Evolutionary conservation across 805 yeast species (phyloP).

Genomic region (Sungouiella thailandica): DNA sequence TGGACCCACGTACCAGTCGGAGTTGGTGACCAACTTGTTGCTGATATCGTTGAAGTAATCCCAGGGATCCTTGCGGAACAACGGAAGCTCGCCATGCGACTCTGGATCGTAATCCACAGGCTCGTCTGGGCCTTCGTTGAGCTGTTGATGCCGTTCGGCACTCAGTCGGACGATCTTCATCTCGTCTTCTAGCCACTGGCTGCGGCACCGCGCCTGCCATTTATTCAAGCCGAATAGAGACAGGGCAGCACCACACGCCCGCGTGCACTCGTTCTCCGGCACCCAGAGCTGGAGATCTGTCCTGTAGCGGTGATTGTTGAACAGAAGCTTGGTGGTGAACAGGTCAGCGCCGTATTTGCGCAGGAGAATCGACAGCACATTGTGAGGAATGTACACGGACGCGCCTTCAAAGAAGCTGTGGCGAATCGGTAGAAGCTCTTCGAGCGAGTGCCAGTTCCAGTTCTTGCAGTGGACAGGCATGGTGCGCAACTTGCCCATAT

Average conservation of each 20-base stretch:
- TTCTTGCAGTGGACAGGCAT: constrained; percentile 33
- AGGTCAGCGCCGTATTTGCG: constrained; percentile 30
- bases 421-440: constrained; percentile 32
- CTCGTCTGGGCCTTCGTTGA: constrained; percentile 21
- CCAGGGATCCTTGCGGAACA: constrained; percentile 31
- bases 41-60: constrained; percentile 13
- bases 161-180: constrained; percentile 25
- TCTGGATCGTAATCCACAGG: constrained; percentile 20
- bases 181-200: constrained; percentile 25
- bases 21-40: constrained; percentile 2
- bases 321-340: constrained; percentile 23
- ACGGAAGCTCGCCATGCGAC: constrained; percentile 30
- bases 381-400: constrained; percentile 31
- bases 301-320: constrained; percentile 34
- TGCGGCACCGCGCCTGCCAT: constrained; percentile 15
- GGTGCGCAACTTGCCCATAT: constrained; percentile 4
- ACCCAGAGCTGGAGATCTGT: constrained; percentile 45
- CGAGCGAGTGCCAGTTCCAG: constrained; percentile 35
- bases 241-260: constrained; percentile 14
- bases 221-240: constrained; percentile 3
- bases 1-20: constrained; percentile 6
- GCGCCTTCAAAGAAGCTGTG: constrained; percentile 35
- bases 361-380: constrained; percentile 24
- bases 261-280: constrained; percentile 33
- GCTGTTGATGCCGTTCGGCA: constrained; percentile 19